These are phyloP conservation scores for Lepidium africanum DNA, from an alignment of 345 rosid genomes.

Conservation along the genomic window DNA sequence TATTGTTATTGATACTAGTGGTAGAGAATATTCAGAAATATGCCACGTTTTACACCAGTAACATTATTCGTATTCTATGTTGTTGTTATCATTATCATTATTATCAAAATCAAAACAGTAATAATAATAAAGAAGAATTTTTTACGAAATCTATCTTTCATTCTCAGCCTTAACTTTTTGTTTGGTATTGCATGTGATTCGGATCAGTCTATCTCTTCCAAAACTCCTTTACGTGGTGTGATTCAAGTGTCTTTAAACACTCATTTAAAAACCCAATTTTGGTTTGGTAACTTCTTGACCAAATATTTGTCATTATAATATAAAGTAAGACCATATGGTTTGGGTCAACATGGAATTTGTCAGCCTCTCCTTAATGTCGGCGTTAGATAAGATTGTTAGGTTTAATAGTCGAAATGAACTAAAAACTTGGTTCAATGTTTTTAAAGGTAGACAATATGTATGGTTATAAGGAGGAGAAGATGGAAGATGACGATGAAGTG, in stretches of 20 bases:
- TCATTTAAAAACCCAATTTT: conserved; percentile 10
- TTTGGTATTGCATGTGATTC: conserved; percentile 32
- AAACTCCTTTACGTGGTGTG: conserved; percentile 18
- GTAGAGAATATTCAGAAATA: conserved; percentile 28
- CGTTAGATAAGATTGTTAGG: neutral
- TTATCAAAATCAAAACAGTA: neutral
- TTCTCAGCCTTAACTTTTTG: conserved; percentile 28
- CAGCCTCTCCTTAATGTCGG: neutral
- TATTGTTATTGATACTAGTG: conserved; percentile 15
- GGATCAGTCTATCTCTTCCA: conserved; percentile 23
- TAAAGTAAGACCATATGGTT: neutral
- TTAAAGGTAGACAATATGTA: neutral
- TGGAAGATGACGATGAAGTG: conserved; percentile 30
- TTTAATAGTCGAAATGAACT: conserved; percentile 20
- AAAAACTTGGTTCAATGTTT: neutral
- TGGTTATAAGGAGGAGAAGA: neutral
- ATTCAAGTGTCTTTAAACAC: conserved; percentile 8
- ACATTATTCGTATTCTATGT: conserved; percentile 3
- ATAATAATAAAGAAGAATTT: neutral
- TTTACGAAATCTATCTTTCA: conserved; percentile 7
- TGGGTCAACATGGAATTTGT: conserved; percentile 1
- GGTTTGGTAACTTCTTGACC: conserved; percentile 13
- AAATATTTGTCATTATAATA: neutral
- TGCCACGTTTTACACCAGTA: conserved; percentile 17
- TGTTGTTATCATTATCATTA: neutral